Percentiles rank a stretch among this genome's conserved stretches.
phyloP scores from a whole-genome alignment of 345 rosid genomes.

The Pistacia vera region DNA sequence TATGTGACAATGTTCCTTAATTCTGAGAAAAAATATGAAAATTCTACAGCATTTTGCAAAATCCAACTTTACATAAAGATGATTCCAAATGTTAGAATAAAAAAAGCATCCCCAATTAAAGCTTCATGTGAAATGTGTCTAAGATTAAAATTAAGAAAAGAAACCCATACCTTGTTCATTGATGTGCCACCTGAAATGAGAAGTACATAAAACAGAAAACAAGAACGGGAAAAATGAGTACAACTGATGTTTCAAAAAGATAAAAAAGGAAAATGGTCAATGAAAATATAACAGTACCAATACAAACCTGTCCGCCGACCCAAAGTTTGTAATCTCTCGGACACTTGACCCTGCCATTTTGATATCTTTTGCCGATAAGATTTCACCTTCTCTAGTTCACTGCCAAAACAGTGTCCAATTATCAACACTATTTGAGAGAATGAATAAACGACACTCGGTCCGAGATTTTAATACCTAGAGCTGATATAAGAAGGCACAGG shows the following conservation, averaged over 20 bases:
- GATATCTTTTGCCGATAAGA: constrained; percentile 84
- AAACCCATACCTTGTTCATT: constrained; percentile 57
- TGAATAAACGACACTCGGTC: neutral
- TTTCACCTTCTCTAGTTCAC: constrained; percentile 85
- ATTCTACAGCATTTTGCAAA: neutral
- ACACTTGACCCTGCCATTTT: constrained; percentile 86
- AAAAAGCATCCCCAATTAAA: neutral
- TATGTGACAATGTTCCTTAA: neutral
- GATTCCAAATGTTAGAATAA: neutral
- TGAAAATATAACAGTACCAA: neutral
- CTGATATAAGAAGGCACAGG: constrained; percentile 73
- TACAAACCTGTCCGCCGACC: constrained; percentile 59
- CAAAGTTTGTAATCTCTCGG: constrained; percentile 77
- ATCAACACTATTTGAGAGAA: neutral
- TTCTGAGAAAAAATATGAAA: neutral
- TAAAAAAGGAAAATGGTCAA: constrained; percentile 14
- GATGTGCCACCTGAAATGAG: constrained; percentile 54
- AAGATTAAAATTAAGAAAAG: constrained; percentile 4
- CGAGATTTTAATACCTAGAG: constrained; percentile 42
- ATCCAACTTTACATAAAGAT: neutral
- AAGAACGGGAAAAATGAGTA: neutral
- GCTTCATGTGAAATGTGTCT: neutral
- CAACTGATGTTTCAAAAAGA: neutral
- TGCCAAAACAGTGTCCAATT: constrained; percentile 23
- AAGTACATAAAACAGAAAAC: neutral